Evolutionary conservation across 1,139 yeast species (phyloP).

Genomic region (Suhomyces chickasaworum): DNA sequence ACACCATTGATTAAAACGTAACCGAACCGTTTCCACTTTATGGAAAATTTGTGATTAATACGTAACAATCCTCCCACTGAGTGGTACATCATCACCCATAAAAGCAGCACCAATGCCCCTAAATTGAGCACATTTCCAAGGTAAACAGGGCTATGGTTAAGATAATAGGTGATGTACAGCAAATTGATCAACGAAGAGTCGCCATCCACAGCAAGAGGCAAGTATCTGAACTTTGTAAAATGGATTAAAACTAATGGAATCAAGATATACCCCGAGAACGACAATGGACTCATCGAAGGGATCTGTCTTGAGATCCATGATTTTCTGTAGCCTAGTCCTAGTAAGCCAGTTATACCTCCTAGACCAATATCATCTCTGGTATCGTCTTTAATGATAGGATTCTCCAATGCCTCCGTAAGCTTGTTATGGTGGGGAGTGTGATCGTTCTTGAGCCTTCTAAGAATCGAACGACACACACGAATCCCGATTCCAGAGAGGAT

Average conservation of each 20-base stretch:
- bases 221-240: conserved; percentile 46
- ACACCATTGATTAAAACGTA: conserved; percentile 32
- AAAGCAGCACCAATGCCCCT: conserved; percentile 23
- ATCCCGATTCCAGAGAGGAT: conserved; percentile 54
- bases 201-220: conserved; percentile 59
- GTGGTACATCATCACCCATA: conserved; percentile 37
- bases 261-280: conserved; percentile 61
- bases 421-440: neutral
- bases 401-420: conserved; percentile 11
- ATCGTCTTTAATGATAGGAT: conserved; percentile 26
- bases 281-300: conserved; percentile 48
- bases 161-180: conserved; percentile 52
- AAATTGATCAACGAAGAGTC: conserved; percentile 62
- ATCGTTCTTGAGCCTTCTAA: conserved; percentile 15
- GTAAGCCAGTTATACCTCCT: conserved; percentile 56
- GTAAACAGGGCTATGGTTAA: conserved; percentile 26
- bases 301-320: conserved; percentile 43
- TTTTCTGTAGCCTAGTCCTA: conserved; percentile 56
- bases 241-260: conserved; percentile 52
- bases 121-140: conserved; percentile 27
- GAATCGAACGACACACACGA: conserved; percentile 26
- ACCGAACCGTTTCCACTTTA: conserved; percentile 37
- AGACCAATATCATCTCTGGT: conserved; percentile 54
- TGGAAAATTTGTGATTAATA: conserved; percentile 30
- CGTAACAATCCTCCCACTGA: conserved; percentile 39